Evolutionary conservation across 2,329 filamentous ascomycete species (phyloP), one percentile per base, ranked within the genome.

Genomic region (Ophiocordyceps australis): DNA sequence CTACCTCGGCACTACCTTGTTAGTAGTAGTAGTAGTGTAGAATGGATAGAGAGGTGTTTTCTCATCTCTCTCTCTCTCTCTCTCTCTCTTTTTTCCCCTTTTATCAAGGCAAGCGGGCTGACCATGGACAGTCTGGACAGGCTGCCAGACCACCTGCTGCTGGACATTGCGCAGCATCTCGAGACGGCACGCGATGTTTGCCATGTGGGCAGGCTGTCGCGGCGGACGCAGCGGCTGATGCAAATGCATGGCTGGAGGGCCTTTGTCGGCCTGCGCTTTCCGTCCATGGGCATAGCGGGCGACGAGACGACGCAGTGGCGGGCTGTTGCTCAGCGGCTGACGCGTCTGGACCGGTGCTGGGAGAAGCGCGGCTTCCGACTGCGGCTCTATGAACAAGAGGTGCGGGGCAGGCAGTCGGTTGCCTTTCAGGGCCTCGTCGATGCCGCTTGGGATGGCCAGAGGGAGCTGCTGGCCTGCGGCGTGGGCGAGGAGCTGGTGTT

Each of bases 341-440:
- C 63, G 1, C 58, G 56, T 33, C 54, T 65, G 28, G 54, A 58
- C 16, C 52, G 61, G 5, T 61, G 57, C 35, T 68, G 63, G 64
- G 62, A 66, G 25, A 53, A 50, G 26, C 52, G 59, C 13, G 46
- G 48, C 11, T 52, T 65, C 29, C 46, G 30, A 8, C n/a, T 23
- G 19, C 14, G 24, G 7, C 13, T 14, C 11, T 4, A 19, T 1
- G 27, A 23, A 12, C 31, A 26, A 10, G 34, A 35, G 20, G 35
- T n/a, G n/a, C n/a, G n/a, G n/a, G n/a, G n/a, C n/a, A n/a, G 33
- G 5, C 52, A 55, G 36, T 47, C 46, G 2, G 43, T 55, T 4
- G 40, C 43, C 1, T 62, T 57, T n/a, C 55, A 59, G 17, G 45
- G 61, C 5, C 47, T 63, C 4, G 43, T 67, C 7, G 60, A 62